Evolutionary conservation across 768 basidiomycete species (phyloP).

Genomic region (Amanita subjunquillea): DNA sequence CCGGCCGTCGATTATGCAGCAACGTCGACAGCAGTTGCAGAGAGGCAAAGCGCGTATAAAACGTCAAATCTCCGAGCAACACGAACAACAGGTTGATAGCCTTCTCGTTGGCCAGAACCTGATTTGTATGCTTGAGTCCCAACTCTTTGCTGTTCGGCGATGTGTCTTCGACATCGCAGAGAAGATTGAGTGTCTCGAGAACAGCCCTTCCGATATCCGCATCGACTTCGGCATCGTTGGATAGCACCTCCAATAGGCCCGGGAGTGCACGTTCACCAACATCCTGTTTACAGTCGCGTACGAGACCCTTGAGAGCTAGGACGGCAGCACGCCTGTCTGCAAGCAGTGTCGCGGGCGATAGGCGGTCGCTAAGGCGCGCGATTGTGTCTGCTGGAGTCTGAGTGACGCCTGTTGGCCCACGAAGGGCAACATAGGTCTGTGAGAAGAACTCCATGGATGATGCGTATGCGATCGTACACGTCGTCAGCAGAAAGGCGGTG

Average conservation of each 20-base stretch:
- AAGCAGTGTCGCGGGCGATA: slow-evolving; percentile 82
- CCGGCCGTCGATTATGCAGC: slow-evolving; percentile 70
- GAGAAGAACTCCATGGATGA: slow-evolving; percentile 70
- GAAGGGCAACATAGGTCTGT: slow-evolving; percentile 77
- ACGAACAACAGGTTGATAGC: slow-evolving; percentile 67
- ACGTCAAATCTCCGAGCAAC: slow-evolving; percentile 64
- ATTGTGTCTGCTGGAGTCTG: slow-evolving; percentile 85
- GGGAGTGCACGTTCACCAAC: slow-evolving; percentile 72
- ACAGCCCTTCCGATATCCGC: slow-evolving; percentile 87
- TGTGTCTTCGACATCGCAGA: slow-evolving; percentile 73
- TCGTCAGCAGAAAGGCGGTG: no score
- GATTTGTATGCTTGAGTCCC: slow-evolving; percentile 79
- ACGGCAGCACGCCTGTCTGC: slow-evolving; percentile 91
- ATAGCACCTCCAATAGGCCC: slow-evolving; percentile 71
- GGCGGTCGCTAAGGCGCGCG: slow-evolving; percentile 75
- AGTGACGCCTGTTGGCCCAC: slow-evolving; percentile 73
- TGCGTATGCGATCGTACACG: not conserved
- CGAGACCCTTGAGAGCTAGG: slow-evolving; percentile 86
- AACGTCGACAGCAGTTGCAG: slow-evolving; percentile 75
- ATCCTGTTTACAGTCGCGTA: slow-evolving; percentile 84
- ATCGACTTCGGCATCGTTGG: slow-evolving; percentile 86
- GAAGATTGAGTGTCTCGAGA: slow-evolving; percentile 75
- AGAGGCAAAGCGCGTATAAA: slow-evolving; percentile 79
- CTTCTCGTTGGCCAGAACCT: slow-evolving; percentile 61
- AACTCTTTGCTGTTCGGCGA: slow-evolving; percentile 44